phyloP scores from a whole-genome alignment of 768 basidiomycete genomes.

The Strobilomyces dryophilus region DNA sequence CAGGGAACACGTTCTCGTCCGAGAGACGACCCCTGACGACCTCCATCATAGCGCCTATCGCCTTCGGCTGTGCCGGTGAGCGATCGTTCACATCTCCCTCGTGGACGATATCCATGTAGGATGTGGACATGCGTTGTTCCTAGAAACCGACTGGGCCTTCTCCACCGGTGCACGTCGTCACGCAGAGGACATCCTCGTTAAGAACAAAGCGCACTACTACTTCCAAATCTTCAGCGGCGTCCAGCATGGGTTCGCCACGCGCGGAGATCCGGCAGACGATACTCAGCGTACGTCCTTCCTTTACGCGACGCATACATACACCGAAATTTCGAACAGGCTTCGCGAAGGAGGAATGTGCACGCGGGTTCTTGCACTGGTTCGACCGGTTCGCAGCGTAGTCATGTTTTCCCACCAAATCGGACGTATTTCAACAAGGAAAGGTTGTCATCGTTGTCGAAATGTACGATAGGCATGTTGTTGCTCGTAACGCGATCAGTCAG shows the following conservation, averaged over 20 bases:
- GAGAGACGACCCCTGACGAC: neutral
- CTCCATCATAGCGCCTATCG: conserved; percentile 42
- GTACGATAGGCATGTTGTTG: conserved; percentile 9
- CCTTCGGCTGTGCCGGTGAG: conserved; percentile 53
- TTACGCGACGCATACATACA: neutral
- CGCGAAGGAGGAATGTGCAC: conserved; percentile 58
- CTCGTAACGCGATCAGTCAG: neutral
- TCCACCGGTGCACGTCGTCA: conserved; percentile 46
- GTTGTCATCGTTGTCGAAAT: neutral
- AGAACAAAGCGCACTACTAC: conserved; percentile 48
- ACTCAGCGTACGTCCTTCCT: conserved; percentile 15
- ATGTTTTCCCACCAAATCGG: neutral
- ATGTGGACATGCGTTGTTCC: neutral
- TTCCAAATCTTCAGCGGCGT: conserved; percentile 53
- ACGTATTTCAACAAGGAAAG: neutral
- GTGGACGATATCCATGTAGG: neutral
- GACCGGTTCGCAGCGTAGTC: conserved; percentile 35
- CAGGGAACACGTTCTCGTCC: conserved; percentile 11
- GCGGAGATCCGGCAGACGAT: conserved; percentile 28
- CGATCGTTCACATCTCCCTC: neutral
- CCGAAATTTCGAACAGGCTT: conserved; percentile 37
- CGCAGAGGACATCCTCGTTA: conserved; percentile 53
- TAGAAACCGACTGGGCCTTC: conserved; percentile 57
- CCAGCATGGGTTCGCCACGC: conserved; percentile 34
- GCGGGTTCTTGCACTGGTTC: conserved; percentile 50